Evolutionary conservation across 2,329 filamentous ascomycete species (phyloP), one percentile per base, ranked within the genome.

Genomic region (Aspergillus latus): DNA sequence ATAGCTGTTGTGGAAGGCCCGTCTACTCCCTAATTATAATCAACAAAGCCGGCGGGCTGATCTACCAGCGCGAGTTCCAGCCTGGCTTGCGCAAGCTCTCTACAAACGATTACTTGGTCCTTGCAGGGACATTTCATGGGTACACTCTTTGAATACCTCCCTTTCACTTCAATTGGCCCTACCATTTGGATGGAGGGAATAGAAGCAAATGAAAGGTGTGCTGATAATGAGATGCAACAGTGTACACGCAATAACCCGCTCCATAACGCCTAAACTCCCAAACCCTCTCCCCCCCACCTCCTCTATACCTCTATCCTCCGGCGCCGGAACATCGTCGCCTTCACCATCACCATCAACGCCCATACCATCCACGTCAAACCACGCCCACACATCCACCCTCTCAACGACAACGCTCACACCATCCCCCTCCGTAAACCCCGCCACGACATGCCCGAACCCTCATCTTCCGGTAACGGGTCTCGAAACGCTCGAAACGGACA

Each of bases 121-220:
- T 99, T 29, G 94, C 94, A 5, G 94, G 94, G 56, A 99, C 94
- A 52, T 99, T 99, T 74, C 94, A 99, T 72, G 94, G 91, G 90
- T 92, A 78, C 61, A 76, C 44, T 21, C 21, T 21, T 21, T 21
- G 21, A 21, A 21, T 21, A 21, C 21, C 21, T 21, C 21, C 21
- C 21, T 28, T 46, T 16, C 13, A 16, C 40, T 47, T 13, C 13
- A 49, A n/a, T 26, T n/a, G n/a, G 5, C 11, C 7, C 43, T 7
- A 46, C 30, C 13, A 13, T 15, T 2, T n/a, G 5, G 7, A 5
- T 7, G 10, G 28, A 32, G 9, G 28, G 11, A 11, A 46, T 7
- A 11, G 15, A 30, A 34, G 21, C 2, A 11, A 45, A 29, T 13
- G 9, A 28, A 15, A 30, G 11, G 39, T 15, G n/a, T 36, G n/a